Percentiles rank a stretch among this genome's conserved stretches.
phyloP scores from a whole-genome alignment of 306 rosid genomes.

The Lupinus albus region DNA sequence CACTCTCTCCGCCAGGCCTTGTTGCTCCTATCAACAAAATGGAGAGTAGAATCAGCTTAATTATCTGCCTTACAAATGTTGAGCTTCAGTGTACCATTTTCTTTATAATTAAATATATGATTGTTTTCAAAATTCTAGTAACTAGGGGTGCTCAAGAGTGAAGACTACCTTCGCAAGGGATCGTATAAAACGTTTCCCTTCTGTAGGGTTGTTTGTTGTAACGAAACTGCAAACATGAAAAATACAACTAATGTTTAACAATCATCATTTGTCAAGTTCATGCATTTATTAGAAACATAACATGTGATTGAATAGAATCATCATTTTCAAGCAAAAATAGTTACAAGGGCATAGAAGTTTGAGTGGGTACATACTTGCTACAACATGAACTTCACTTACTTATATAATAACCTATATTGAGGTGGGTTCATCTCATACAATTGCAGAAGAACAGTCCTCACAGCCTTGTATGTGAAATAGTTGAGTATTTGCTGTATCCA shows the following conservation, averaged over 20 bases:
- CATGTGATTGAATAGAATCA: background rate
- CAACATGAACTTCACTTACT: constrained; percentile 53
- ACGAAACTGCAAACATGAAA: constrained; percentile 54
- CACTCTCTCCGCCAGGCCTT: constrained; percentile 93
- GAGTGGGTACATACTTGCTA: background rate
- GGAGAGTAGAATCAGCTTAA: background rate
- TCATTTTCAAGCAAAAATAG: background rate
- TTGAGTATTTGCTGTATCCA: constrained; percentile 68
- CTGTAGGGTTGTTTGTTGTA: constrained; percentile 59
- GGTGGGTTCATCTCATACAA: constrained; percentile 79
- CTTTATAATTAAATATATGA: background rate
- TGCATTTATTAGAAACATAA: too few species aligned
- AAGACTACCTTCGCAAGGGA: constrained; percentile 69
- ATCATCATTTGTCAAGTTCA: too few species aligned
- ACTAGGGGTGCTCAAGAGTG: background rate
- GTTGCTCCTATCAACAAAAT: constrained; percentile 67
- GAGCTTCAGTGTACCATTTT: background rate
- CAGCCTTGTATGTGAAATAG: constrained; percentile 80
- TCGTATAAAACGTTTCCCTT: constrained; percentile 64
- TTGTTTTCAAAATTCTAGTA: background rate
- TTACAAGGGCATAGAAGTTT: background rate
- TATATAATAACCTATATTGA: constrained; percentile 71
- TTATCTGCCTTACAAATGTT: background rate
- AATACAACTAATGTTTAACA: constrained; percentile 9
- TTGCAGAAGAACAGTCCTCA: constrained; percentile 73